phyloP scores from a whole-genome alignment of 495 filamentous ascomycete species.

The Talaromyces stipitatus region DNA sequence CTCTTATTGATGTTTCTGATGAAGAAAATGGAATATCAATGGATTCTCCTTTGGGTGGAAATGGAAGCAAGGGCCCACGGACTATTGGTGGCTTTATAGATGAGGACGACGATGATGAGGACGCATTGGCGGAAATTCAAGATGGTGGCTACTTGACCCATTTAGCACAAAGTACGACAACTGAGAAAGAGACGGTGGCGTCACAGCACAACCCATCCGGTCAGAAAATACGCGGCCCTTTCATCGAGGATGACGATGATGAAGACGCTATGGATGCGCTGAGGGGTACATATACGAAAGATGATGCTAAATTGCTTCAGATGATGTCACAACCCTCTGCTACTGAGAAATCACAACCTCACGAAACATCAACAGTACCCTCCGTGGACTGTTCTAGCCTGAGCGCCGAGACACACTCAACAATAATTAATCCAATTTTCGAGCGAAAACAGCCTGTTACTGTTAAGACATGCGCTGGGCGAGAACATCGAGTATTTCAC shows the following conservation, averaged over 20 bases:
- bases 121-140: conserved; percentile 19
- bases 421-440: not conserved
- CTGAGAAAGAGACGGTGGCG: not conserved
- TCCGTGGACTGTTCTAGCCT: not conserved
- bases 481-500: conserved; percentile 44
- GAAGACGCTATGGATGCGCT: conserved; percentile 27
- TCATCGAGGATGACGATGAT: conserved; percentile 33
- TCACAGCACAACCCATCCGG: not conserved
- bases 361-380: not conserved
- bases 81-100: conserved; percentile 27
- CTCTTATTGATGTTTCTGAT: conserved; percentile 32
- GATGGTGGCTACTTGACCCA: conserved; percentile 15
- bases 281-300: conserved; percentile 29
- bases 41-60: not conserved
- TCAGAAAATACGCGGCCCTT: not conserved
- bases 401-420: not conserved
- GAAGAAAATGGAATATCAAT: conserved; percentile 10
- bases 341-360: not conserved
- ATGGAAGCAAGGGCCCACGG: not conserved
- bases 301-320: conserved; percentile 2
- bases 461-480: conserved; percentile 62
- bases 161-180: not conserved
- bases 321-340: not conserved
- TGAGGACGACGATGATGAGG: conserved; percentile 24
- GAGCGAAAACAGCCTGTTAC: conserved; percentile 7